Conservation (phyloP, 2,329 filamentous ascomycete species). For the Diaporthe nobilis region DNA sequence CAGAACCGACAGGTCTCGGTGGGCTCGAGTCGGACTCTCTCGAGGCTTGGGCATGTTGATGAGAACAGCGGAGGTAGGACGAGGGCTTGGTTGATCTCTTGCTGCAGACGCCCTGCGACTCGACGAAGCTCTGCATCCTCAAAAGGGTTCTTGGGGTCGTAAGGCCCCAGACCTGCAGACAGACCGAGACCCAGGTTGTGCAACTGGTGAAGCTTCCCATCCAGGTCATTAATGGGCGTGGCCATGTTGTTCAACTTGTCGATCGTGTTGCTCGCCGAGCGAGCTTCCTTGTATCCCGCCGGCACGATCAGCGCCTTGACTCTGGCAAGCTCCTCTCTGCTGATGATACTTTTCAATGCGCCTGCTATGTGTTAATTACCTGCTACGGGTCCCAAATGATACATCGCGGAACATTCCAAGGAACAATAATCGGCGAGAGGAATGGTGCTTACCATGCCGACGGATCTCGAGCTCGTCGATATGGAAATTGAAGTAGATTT, state of each 20-base stretch:
- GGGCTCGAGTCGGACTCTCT: neutral
- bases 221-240: neutral
- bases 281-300: neutral
- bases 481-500: slow-evolving; percentile 4
- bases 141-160: neutral
- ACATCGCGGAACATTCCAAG: too few species aligned
- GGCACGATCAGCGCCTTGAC: neutral
- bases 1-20: neutral
- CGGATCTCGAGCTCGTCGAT: neutral
- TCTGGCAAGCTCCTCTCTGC: neutral
- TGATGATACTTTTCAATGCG: neutral
- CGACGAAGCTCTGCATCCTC: neutral
- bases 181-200: neutral
- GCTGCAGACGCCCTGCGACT: neutral
- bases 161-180: neutral
- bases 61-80: neutral
- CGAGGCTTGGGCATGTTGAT: neutral
- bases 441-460: neutral
- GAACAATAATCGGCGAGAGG: too few species aligned
- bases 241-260: neutral
- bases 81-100: neutral
- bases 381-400: too few species aligned
- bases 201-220: neutral
- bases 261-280: neutral
- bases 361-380: too few species aligned